A percentile compares a stretch with the other conserved stretches of the same genome.
These are phyloP conservation scores for Pythium phragmitis DNA, from an alignment of 352 stramenopile genomes.

Conservation along the genomic window DNA sequence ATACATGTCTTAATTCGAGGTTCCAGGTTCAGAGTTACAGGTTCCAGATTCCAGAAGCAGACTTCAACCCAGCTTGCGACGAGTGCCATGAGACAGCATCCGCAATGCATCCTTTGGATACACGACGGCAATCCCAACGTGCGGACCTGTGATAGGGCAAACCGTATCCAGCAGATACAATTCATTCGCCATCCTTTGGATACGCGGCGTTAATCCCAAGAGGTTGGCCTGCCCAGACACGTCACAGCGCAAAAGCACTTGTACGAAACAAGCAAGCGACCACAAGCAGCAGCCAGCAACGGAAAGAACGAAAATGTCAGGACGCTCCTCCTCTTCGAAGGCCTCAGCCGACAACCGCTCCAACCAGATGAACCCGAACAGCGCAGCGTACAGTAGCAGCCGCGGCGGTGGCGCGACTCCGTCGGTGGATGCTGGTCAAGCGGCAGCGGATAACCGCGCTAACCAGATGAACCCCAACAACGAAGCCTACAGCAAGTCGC, in stretches of 20 bases:
- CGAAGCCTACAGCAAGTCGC: constrained; percentile 20
- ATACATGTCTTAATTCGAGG: too few relatives aligned
- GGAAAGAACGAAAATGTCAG: constrained; percentile 17
- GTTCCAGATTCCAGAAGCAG: too few relatives aligned
- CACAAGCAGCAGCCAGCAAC: background rate
- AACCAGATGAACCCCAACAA: constrained; percentile 25
- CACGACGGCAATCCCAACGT: too few relatives aligned
- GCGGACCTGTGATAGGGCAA: background rate
- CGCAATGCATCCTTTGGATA: too few relatives aligned
- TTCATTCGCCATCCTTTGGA: background rate
- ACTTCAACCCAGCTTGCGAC: too few relatives aligned
- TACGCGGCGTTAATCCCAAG: background rate
- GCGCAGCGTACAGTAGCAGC: constrained; percentile 19
- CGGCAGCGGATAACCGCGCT: constrained; percentile 13
- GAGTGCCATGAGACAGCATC: too few relatives aligned
- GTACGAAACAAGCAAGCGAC: background rate
- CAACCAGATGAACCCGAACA: constrained; percentile 22
- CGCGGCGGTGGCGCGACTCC: background rate
- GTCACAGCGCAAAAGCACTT: background rate
- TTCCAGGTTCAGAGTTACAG: too few relatives aligned
- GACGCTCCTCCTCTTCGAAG: constrained; percentile 18
- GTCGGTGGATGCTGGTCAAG: constrained; percentile 1
- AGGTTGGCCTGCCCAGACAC: background rate
- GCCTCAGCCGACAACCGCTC: constrained; percentile 16
- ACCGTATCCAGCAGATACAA: background rate